Base-by-base conservation (phyloP, 164 flowering plant genomes). In the Tetrastigma voinierianum region DNA sequence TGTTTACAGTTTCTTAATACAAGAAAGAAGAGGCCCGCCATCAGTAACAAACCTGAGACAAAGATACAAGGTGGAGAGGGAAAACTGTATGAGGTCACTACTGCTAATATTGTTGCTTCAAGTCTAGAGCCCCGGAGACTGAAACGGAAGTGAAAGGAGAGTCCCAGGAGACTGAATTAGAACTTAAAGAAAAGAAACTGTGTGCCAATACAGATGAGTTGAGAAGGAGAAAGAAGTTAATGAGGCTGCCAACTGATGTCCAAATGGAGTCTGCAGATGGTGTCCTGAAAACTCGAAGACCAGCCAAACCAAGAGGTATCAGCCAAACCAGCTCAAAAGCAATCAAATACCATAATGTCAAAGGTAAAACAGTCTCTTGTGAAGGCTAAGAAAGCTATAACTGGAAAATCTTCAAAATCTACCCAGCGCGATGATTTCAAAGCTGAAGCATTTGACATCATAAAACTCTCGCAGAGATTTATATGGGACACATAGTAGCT, bases 351-450 rank as follows among this genome's bases (percentile, higher is more conserved):
- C 66, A 72, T 90, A 19, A 46, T 90, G 15, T 78, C 92, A 59
- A 90, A 85, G 78, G 84, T 87, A n/a, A 87, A 90, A 69, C 84
- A 83, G 56, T 78, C 87, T 0, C 72, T 88, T n/a, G 94, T 79
- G 51, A 91, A 86, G 81, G 94, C 87, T 5, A 89, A 83, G 84
- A 89, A 85, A 69, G 94, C 94, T 1, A 87, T 89, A 72, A 82
- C 75, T 16, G 97, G 94, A 57, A 91, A 87, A 73, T 89, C 94
- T 59, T 83, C 89, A 53, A 79, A 70, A 73, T 71, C 86, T 1
- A 48, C 81, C 73, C 86, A 85, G 70, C 82, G 53, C 25, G 70
- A n/a, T 81, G 53, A 84, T 46, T 63, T 72, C 49, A 73, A 78
- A 67, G 88, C 76, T 65, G 40, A 3, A 32, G 40, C 40, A 7